These are phyloP conservation scores for Gossypium anomalum DNA, from an alignment of 345 rosid genomes.

Conservation along the genomic window DNA sequence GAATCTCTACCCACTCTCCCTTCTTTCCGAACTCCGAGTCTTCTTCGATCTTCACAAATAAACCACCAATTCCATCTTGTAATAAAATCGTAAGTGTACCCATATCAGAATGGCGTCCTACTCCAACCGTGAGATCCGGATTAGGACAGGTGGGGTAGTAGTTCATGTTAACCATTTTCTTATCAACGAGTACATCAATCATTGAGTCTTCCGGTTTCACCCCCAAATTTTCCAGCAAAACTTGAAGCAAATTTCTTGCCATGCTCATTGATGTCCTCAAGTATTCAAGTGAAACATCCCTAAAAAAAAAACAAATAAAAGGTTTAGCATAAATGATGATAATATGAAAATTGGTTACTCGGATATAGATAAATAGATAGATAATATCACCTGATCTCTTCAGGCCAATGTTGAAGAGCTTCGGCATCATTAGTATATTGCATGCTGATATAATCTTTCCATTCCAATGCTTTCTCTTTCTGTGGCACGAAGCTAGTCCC, in stretches of 20 bases:
- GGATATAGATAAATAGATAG: background rate
- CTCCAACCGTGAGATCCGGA: slow-evolving; percentile 52
- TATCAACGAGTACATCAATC: slow-evolving; percentile 34
- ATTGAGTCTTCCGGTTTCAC: slow-evolving; percentile 31
- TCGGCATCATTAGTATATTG: slow-evolving; percentile 46
- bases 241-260: slow-evolving; percentile 36
- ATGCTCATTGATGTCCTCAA: slow-evolving; percentile 35
- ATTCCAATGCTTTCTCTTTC: slow-evolving; percentile 55
- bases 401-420: slow-evolving; percentile 56
- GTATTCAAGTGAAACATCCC: slow-evolving; percentile 45
- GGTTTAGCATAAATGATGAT: background rate
- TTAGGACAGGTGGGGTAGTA: slow-evolving; percentile 56
- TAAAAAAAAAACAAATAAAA: slow-evolving; percentile 3
- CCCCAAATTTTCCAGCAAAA: slow-evolving; percentile 39
- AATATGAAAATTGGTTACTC: background rate
- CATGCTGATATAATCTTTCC: slow-evolving; percentile 63
- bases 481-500: slow-evolving; percentile 57
- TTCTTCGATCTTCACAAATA: slow-evolving; percentile 41
- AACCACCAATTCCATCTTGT: slow-evolving; percentile 63
- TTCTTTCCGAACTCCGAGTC: background rate
- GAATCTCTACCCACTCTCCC: slow-evolving; percentile 25
- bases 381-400: slow-evolving; percentile 34
- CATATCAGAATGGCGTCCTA: slow-evolving; percentile 61
- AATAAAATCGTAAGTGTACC: slow-evolving; percentile 49
- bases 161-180: slow-evolving; percentile 56